Percentiles rank a stretch among this genome's conserved stretches.
Evolutionary conservation across 75 land plant species (phyloP).

Genomic region (Azolla pinnata): DNA sequence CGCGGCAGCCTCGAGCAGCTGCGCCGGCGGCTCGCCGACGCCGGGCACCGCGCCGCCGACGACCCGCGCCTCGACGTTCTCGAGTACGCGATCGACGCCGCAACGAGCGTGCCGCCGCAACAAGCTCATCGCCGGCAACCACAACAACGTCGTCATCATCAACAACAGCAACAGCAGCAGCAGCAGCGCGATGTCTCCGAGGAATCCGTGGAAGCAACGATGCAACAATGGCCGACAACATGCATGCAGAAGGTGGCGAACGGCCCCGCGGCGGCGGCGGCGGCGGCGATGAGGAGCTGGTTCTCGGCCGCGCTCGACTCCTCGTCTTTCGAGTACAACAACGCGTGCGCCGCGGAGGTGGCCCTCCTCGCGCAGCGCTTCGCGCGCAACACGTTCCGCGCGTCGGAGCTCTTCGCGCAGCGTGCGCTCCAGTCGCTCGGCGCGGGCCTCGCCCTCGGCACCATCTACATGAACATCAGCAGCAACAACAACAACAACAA

Average conservation of each 20-base stretch:
- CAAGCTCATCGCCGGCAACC: background rate
- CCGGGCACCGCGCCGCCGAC: no score
- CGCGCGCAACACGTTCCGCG: constrained; percentile 38
- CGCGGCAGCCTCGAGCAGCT: no score
- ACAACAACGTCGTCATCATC: background rate
- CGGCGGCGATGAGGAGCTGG: background rate
- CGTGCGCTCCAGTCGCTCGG: constrained; percentile 44
- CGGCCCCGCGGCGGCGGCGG: background rate
- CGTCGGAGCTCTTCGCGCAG: constrained; percentile 45
- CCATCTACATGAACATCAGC: constrained; percentile 43
- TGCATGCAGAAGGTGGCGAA: background rate
- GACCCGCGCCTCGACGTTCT: no score
- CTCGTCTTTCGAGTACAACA: constrained; percentile 24
- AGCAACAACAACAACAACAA: constrained; percentile 10
- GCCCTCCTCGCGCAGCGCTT: constrained; percentile 39
- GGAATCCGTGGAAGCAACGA: background rate
- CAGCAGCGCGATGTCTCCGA: background rate
- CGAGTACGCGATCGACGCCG: constrained; percentile 80
- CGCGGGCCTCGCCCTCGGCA: constrained; percentile 51
- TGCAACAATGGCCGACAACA: no score
- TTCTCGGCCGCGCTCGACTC: background rate
- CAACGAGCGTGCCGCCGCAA: constrained; percentile 20
- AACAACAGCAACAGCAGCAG: background rate
- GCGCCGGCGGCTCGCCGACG: no score
- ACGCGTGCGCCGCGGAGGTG: constrained; percentile 31